A percentile compares a stretch with the other conserved stretches of the same genome.
phyloP scores from a whole-genome alignment of 1,139 yeast genomes.

The Kluyveromyces sp. region DNA sequence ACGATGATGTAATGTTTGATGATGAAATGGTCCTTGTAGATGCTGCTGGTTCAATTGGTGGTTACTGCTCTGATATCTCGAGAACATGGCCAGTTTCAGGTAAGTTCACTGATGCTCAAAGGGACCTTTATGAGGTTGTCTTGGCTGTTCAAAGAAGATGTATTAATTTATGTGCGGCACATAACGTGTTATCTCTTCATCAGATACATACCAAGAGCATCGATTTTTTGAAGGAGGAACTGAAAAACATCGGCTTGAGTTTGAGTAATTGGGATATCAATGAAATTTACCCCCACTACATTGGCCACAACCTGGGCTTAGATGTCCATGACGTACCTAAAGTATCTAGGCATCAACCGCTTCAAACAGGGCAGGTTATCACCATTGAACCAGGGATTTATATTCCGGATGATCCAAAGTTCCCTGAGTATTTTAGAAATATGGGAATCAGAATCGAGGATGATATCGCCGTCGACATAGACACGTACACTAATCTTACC shows the following conservation, averaged over 20 bases:
- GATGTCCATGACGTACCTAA: slow-evolving; percentile 84
- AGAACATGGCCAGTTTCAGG: slow-evolving; percentile 90
- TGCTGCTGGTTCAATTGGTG: slow-evolving; percentile 92
- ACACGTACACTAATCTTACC: slow-evolving; percentile 56
- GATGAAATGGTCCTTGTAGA: slow-evolving; percentile 88
- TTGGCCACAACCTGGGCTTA: slow-evolving; percentile 91
- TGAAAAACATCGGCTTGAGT: slow-evolving; percentile 65
- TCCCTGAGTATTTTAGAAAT: slow-evolving; percentile 78
- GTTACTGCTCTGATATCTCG: slow-evolving; percentile 93
- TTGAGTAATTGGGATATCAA: slow-evolving; percentile 47
- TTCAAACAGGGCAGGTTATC: slow-evolving; percentile 63
- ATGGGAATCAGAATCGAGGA: slow-evolving; percentile 95
- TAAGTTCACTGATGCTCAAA: slow-evolving; percentile 68
- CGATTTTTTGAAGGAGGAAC: slow-evolving; percentile 49
- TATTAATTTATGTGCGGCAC: slow-evolving; percentile 51
- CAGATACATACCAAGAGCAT: slow-evolving; percentile 74
- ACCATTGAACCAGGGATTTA: slow-evolving; percentile 95
- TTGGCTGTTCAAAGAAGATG: slow-evolving; percentile 75
- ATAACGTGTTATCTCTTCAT: slow-evolving; percentile 50
- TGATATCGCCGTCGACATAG: slow-evolving; percentile 70
- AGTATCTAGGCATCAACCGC: slow-evolving; percentile 44
- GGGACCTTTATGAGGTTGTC: slow-evolving; percentile 82
- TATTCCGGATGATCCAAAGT: slow-evolving; percentile 60
- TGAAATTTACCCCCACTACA: slow-evolving; percentile 81
- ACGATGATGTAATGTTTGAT: slow-evolving; percentile 66